These are phyloP conservation scores for Sutorius australiensis DNA, from an alignment of 768 basidiomycete genomes.

Conservation along the genomic window DNA sequence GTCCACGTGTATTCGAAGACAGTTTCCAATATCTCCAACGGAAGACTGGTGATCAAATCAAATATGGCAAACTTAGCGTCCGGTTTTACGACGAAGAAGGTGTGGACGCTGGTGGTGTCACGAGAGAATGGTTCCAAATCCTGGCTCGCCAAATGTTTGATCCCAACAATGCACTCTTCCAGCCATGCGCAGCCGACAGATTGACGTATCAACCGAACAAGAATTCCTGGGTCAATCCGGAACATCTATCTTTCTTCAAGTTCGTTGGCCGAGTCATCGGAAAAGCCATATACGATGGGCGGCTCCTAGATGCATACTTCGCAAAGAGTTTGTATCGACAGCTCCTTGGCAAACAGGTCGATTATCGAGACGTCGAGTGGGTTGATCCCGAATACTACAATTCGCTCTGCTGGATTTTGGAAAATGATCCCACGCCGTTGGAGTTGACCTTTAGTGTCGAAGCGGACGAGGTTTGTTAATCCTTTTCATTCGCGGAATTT, in stretches of 20 bases:
- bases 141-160: constrained; percentile 99
- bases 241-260: constrained; percentile 96
- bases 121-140: constrained; percentile 98
- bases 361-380: constrained; percentile 95
- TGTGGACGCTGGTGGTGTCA: constrained; percentile 97
- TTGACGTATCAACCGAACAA: constrained; percentile 96
- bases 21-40: constrained; percentile 91
- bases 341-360: constrained; percentile 88
- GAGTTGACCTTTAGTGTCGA: constrained; percentile 95
- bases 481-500: constrained; percentile 1
- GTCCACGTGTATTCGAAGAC: constrained; percentile 94
- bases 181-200: constrained; percentile 93
- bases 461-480: constrained; percentile 70
- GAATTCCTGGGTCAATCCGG: constrained; percentile 90
- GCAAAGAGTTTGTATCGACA: constrained; percentile 95
- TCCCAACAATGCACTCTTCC: constrained; percentile 96
- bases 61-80: constrained; percentile 94
- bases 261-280: constrained; percentile 98
- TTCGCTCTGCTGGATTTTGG: constrained; percentile 95
- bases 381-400: constrained; percentile 99
- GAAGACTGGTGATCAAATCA: constrained; percentile 92
- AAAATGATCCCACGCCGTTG: constrained; percentile 84
- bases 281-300: constrained; percentile 95
- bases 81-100: constrained; percentile 98
- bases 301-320: constrained; percentile 96